These are phyloP conservation scores for Claviceps arundinis DNA, from an alignment of 2,329 filamentous ascomycete species.

Conservation along the genomic window DNA sequence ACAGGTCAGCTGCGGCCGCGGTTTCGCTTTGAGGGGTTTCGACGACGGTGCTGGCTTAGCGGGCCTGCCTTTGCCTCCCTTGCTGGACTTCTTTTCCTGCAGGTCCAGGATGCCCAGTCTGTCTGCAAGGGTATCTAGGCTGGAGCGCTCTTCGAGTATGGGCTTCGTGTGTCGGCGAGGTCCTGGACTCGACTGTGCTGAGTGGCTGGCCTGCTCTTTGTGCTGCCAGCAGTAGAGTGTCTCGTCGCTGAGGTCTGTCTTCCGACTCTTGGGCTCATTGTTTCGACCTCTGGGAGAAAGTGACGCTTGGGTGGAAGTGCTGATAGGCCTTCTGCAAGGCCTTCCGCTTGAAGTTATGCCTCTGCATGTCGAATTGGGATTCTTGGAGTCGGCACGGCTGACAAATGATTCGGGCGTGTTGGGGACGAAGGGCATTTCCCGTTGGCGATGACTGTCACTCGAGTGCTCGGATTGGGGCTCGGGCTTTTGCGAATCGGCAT, in stretches of 20 bases:
- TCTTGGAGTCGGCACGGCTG: constrained; percentile 69
- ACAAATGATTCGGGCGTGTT: constrained; percentile 70
- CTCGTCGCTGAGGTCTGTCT: constrained; percentile 40
- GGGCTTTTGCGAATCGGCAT: not conserved
- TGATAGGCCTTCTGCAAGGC: constrained; percentile 63
- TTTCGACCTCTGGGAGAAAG: constrained; percentile 13
- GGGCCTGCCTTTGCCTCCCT: constrained; percentile 9
- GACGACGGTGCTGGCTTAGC: constrained; percentile 13
- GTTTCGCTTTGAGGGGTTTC: constrained; percentile 11
- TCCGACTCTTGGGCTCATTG: constrained; percentile 8
- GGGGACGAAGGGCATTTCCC: constrained; percentile 26
- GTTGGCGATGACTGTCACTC: not conserved
- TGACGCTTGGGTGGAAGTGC: constrained; percentile 15
- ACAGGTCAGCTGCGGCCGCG: constrained; percentile 22
- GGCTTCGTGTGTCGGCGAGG: constrained; percentile 31
- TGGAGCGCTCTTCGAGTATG: constrained; percentile 53
- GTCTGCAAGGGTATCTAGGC: constrained; percentile 77
- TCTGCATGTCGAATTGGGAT: constrained; percentile 72
- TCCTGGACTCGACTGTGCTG: constrained; percentile 32
- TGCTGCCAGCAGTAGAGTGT: constrained; percentile 90
- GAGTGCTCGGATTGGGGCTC: not conserved
- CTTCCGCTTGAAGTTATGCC: constrained; percentile 74
- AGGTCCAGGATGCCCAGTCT: constrained; percentile 63
- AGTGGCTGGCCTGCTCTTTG: constrained; percentile 61
- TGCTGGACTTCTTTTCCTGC: constrained; percentile 22